These are phyloP conservation scores for Ascomycota sp. DNA, from an alignment of 2,329 filamentous ascomycete species.

Conservation along the genomic window DNA sequence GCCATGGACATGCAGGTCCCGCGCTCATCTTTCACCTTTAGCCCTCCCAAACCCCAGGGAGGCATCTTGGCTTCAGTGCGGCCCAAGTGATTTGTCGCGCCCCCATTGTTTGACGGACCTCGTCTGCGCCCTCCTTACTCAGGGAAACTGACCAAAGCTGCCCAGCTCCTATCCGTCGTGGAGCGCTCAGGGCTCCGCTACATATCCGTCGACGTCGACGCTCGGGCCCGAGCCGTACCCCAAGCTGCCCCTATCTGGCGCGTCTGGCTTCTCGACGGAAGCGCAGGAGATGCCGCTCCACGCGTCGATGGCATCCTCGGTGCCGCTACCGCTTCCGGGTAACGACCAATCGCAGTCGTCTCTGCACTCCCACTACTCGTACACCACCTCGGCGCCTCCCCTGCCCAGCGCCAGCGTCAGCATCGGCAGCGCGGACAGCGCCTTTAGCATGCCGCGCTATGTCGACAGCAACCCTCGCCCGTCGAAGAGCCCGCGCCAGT, in stretches of 20 bases:
- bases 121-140: background rate
- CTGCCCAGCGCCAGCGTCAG: conserved; percentile 20
- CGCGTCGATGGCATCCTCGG: conserved; percentile 28
- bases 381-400: conserved; percentile 29
- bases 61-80: conserved; percentile 31
- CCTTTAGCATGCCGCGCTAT: conserved; percentile 34
- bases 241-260: conserved; percentile 29
- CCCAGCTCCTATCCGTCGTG: conserved; percentile 41
- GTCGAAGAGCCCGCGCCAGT: conserved; percentile 34
- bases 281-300: conserved; percentile 32
- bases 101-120: background rate
- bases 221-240: conserved; percentile 30
- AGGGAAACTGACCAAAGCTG: too few species aligned
- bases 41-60: conserved; percentile 31
- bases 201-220: conserved; percentile 29
- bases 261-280: conserved; percentile 26
- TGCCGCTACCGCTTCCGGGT: conserved; percentile 28
- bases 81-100: conserved; percentile 30
- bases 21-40: conserved; percentile 37
- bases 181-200: conserved; percentile 24
- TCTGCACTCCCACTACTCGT: conserved; percentile 34
- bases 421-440: conserved; percentile 19
- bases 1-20: conserved; percentile 32
- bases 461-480: conserved; percentile 32
- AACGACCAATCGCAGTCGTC: conserved; percentile 25